These are phyloP conservation scores for Podospora comata DNA, from an alignment of 495 filamentous ascomycete species.

Conservation along the genomic window DNA sequence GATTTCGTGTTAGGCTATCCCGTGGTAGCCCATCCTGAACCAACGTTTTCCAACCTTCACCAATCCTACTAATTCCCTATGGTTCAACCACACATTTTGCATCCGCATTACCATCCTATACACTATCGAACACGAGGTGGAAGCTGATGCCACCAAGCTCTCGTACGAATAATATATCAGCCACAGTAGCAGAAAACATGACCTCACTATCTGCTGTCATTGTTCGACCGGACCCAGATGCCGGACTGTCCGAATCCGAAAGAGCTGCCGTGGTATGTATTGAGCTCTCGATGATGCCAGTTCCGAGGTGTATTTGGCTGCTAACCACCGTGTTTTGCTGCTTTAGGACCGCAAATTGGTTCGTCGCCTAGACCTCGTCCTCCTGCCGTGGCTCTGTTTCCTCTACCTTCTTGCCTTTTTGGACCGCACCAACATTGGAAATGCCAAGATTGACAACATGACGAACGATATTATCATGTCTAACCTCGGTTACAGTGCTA, in stretches of 20 bases:
- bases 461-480: conserved; percentile 56
- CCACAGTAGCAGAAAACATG: background rate
- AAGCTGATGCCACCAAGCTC: too few relatives aligned
- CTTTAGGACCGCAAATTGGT: conserved; percentile 62
- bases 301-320: background rate
- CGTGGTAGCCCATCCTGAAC: too few relatives aligned
- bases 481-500: conserved; percentile 64
- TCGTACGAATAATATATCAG: too few relatives aligned
- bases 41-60: too few relatives aligned
- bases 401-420: conserved; percentile 85
- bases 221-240: conserved; percentile 56
- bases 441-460: conserved; percentile 79
- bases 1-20: too few relatives aligned
- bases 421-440: conserved; percentile 81
- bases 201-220: background rate
- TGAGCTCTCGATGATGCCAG: background rate
- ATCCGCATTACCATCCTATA: too few relatives aligned
- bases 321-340: background rate
- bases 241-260: conserved; percentile 63
- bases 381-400: conserved; percentile 79
- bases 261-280: conserved; percentile 60
- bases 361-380: conserved; percentile 65
- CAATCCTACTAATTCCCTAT: too few relatives aligned
- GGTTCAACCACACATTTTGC: too few relatives aligned
- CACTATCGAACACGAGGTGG: too few relatives aligned